Percentiles rank a stretch among this genome's conserved stretches.
Conservation (phyloP, 2,329 filamentous ascomycete species). For the Verticillium albo-atrum region DNA sequence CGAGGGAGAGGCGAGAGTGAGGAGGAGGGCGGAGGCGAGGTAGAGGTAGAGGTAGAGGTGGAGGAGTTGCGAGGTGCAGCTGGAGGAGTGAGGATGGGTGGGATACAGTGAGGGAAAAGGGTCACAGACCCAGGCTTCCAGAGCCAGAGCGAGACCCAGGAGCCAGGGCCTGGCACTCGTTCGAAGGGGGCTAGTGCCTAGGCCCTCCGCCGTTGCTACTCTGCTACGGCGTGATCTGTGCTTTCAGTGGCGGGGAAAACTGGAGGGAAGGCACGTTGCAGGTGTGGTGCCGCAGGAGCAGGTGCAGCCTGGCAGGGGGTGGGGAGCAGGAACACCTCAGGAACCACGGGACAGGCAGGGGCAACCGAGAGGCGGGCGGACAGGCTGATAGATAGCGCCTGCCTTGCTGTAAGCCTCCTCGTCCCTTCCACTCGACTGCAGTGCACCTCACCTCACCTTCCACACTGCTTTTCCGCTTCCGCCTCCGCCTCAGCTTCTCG, state of each 20-base stretch:
- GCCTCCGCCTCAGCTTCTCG: not conserved
- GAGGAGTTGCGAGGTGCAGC: not conserved
- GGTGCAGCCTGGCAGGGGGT: not conserved
- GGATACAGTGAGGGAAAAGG: not conserved
- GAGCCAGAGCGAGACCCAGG: not conserved
- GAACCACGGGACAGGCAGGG: not conserved
- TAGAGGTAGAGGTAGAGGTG: not conserved
- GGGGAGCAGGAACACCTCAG: not conserved
- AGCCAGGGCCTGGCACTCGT: not conserved
- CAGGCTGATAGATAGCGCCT: not conserved
- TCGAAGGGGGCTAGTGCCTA: not conserved
- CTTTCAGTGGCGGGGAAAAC: not conserved
- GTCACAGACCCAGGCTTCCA: not conserved
- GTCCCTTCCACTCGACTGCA: not conserved
- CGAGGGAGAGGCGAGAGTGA: not conserved
- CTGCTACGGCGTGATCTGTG: not conserved
- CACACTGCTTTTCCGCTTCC: not conserved
- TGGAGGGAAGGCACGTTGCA: not conserved
- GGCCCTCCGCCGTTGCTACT: not conserved
- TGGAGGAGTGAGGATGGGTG: not conserved
- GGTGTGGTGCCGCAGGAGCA: not conserved
- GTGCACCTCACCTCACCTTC: not conserved
- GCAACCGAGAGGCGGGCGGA: not conserved
- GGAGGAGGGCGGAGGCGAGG: not conserved
- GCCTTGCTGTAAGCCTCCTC: not conserved